A percentile compares a stretch with the other conserved stretches of the same genome.
Evolutionary conservation across 495 filamentous ascomycete genomes (phyloP).

Genomic region (Penicillium lagena): DNA sequence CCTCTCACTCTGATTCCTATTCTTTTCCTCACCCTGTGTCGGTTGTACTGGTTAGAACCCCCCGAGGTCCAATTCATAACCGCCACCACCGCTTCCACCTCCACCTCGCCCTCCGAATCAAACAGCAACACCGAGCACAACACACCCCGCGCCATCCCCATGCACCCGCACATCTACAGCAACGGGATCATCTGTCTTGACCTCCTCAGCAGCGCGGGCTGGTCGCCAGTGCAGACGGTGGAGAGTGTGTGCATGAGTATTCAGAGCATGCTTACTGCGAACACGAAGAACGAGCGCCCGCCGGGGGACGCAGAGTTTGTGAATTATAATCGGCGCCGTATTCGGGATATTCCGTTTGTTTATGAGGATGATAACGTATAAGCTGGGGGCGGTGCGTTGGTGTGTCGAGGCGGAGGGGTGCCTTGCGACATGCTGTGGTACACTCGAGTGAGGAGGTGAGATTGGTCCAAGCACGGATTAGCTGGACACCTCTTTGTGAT

Average conservation of each 20-base stretch:
- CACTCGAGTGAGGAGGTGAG: no score
- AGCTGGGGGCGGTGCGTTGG: conserved; percentile 4
- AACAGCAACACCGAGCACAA: conserved; percentile 9
- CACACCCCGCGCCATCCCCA: conserved; percentile 66
- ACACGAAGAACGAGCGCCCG: conserved; percentile 81
- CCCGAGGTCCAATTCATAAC: conserved; percentile 87
- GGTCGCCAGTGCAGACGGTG: conserved; percentile 94
- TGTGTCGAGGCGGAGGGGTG: no score
- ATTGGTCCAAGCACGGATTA: no score
- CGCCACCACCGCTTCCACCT: conserved; percentile 24
- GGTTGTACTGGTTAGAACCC: conserved; percentile 51
- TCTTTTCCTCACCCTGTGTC: neutral
- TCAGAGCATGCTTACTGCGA: conserved; percentile 96
- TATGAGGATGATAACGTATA: conserved; percentile 83
- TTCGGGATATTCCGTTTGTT: conserved; percentile 79
- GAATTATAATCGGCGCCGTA: conserved; percentile 64
- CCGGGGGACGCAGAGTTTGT: conserved; percentile 85
- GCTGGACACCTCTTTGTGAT: no score
- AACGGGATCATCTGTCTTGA: conserved; percentile 98
- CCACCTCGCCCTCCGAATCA: no score
- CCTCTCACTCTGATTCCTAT: neutral
- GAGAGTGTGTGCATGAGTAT: conserved; percentile 97
- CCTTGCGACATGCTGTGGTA: no score
- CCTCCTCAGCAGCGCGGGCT: conserved; percentile 78
- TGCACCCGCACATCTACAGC: conserved; percentile 96